Base-by-base conservation (phyloP, 345 rosid species). In the Ceriops decandra region DNA sequence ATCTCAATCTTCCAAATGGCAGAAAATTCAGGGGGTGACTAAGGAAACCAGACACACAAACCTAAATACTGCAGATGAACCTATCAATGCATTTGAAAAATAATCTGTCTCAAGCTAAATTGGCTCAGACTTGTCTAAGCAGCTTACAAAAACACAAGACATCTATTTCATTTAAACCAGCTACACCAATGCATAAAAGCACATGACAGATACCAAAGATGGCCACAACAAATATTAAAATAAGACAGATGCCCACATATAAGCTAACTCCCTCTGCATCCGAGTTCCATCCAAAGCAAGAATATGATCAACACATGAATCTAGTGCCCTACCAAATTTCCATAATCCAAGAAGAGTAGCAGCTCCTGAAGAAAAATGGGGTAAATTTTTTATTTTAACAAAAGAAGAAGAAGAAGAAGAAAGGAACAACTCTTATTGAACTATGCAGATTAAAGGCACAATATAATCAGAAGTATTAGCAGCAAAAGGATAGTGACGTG, bases 231-330 rank as follows among this genome's bases (percentile, higher is more conserved):
- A 56, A 22, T 24, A 60, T 46, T 31, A 46, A 21, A 36, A 65
- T 67, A n/a, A 71, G 42, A 52, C 64, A 69, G 64, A 76, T 20
- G 49, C 90, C 66, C 84, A 87, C 98, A 93, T 83, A 70, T 79
- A 83, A 60, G 90, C 96, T 58, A 90, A 82, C 76, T 82, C 93
- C 77, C 69, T 80, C 80, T 87, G 91, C 68, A 89, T 79, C 57
- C 76, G 82, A 63, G 82, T 90, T 63, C 92, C 92, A 60, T 89
- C 85, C 72, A 77, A 76, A 33, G 73, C 70, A 76, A 93, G 90
- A 78, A 90, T 82, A 76, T 73, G 67, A 70, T 90, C 96, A 70
- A 79, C 76, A 63, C 74, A 83, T 20, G 86, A 79, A 57, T 79
- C 76, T 1, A 82, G 64, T n/a, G 84, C 81, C 60, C 72, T 79